These are phyloP conservation scores for Combretum micranthum DNA, from an alignment of 345 rosid species.

Conservation along the genomic window DNA sequence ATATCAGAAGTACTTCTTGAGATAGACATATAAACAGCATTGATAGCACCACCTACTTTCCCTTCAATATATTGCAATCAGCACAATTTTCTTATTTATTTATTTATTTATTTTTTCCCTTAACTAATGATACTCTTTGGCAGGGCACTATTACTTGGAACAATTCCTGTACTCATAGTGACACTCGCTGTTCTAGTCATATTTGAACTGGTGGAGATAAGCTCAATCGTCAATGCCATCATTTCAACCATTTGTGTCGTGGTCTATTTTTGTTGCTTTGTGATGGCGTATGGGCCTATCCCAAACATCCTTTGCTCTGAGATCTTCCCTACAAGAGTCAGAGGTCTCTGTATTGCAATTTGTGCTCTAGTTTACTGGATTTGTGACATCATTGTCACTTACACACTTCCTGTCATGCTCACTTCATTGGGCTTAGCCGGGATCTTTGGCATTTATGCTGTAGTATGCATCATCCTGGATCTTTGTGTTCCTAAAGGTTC, in stretches of 20 bases:
- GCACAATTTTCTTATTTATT: background rate
- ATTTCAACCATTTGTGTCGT: constrained; percentile 76
- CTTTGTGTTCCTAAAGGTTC: constrained; percentile 86
- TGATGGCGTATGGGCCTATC: constrained; percentile 78
- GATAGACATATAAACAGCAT: too few relatives aligned
- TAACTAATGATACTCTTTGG: constrained; percentile 4
- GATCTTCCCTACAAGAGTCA: constrained; percentile 95
- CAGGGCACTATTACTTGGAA: constrained; percentile 78
- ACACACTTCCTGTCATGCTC: constrained; percentile 83
- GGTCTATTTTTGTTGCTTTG: constrained; percentile 86
- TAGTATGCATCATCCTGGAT: constrained; percentile 71
- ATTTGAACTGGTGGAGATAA: constrained; percentile 39
- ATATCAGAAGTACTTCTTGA: too few relatives aligned
- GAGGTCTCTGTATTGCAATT: constrained; percentile 95
- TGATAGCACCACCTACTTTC: too few relatives aligned
- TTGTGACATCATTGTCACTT: constrained; percentile 77
- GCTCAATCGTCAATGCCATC: constrained; percentile 51
- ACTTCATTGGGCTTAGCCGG: constrained; percentile 73
- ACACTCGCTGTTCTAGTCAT: constrained; percentile 63
- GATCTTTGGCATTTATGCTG: constrained; percentile 64
- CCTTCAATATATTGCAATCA: too few relatives aligned
- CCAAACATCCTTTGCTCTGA: constrained; percentile 97
- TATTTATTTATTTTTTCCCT: background rate
- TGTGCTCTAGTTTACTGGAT: constrained; percentile 89
- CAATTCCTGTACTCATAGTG: constrained; percentile 72